Evolutionary conservation across 176 grass and related monocot genomes (phyloP), one percentile per base, ranked within the genome.

Genomic region (Oryza nivara): DNA sequence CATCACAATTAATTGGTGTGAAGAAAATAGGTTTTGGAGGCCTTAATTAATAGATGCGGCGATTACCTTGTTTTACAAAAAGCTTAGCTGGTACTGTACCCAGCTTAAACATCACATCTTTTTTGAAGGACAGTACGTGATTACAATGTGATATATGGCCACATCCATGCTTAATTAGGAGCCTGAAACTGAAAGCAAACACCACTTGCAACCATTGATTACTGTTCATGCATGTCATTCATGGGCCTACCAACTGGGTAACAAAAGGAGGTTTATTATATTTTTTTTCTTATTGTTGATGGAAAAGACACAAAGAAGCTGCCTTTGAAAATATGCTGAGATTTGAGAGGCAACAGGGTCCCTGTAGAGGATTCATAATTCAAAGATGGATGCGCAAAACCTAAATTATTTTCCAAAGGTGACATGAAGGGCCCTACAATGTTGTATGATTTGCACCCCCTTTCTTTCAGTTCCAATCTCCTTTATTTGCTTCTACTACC

Each of bases 241-340:
- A 63, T 28, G 79, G 74, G 5, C 84, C 78, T 30, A 41, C 68
- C 20, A 63, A 11, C 58, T 15, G 74, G 30, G 5, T 12, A 78
- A 60, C 11, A 61, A 90, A 86, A 40, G 34, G 25, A 72, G 11
- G 52, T 13, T 76, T 82, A 41, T 41, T 41, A 8, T 82, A 69
- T 45, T 72, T 78, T 2, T 63, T 58, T 63, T 43, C 72, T 74
- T 19, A 72, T 72, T 78, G 52, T 67, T 36, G 45, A 60, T 48
- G 51, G 48, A 73, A 79, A 79, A 67, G 80, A 48, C 68, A 28
- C 74, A 64, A 79, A 83, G 84, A 83, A 86, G 63, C 60, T 73
- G n/a, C 19, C 84, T 79, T 90, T 86, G 84, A 82, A 79, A 86
- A 83, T 67, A 86, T 63, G 84, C 45, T 85, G 58, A 78, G 67